These are phyloP conservation scores for Paecilomyces niveus DNA, from an alignment of 2,329 filamentous ascomycete genomes.

Conservation along the genomic window DNA sequence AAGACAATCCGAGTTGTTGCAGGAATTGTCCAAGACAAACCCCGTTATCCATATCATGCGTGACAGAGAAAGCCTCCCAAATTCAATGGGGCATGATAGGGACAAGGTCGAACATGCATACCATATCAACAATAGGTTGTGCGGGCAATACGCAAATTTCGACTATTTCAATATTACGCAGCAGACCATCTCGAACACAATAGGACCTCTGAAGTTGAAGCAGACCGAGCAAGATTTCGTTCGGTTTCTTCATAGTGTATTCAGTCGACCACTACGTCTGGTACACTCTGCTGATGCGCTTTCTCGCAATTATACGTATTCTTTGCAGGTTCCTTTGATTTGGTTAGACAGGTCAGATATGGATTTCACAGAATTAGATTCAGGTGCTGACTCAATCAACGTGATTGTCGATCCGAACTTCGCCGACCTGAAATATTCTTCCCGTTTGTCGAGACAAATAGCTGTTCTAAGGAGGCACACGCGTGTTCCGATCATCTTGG, in stretches of 20 bases:
- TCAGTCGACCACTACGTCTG: constrained; percentile 5
- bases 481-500: constrained; percentile 12
- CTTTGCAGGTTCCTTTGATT: constrained; percentile 8
- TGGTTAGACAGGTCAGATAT: neutral
- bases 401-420: neutral
- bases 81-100: constrained; percentile 13
- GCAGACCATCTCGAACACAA: neutral
- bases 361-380: neutral
- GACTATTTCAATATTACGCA: constrained; percentile 10
- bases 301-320: constrained; percentile 12
- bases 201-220: constrained; percentile 8
- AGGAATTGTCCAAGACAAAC: constrained; percentile 52
- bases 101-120: constrained; percentile 13
- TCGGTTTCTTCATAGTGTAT: constrained; percentile 11
- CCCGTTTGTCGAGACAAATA: constrained; percentile 10
- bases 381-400: neutral
- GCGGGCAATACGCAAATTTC: constrained; percentile 16
- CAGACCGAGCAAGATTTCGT: constrained; percentile 14
- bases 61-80: constrained; percentile 30
- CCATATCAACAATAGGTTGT: constrained; percentile 26
- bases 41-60: constrained; percentile 62
- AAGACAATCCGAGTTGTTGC: constrained; percentile 49
- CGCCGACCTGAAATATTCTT: neutral
- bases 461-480: constrained; percentile 9
- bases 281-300: constrained; percentile 8